Percentiles rank a stretch among this genome's conserved stretches.
Evolutionary conservation across 352 stramenopile species (phyloP).

Genomic region (Pythium vanterpoolii): DNA sequence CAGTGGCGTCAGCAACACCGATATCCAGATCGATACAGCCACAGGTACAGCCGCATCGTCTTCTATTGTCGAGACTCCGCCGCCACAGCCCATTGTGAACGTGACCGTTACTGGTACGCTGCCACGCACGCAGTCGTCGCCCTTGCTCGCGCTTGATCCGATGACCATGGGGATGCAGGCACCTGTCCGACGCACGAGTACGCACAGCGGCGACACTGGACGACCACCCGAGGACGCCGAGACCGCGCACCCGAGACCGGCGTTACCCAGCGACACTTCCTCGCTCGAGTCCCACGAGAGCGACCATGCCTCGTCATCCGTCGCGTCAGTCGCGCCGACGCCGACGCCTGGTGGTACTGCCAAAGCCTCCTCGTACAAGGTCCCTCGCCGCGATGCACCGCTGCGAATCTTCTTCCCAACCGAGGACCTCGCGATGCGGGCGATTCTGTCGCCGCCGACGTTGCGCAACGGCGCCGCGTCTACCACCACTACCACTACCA

Average conservation of each 20-base stretch:
- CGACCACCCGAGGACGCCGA: not conserved
- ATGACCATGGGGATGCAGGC: not conserved
- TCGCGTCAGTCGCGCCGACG: not conserved
- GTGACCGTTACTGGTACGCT: not conserved
- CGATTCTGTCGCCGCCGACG: conserved; percentile 44
- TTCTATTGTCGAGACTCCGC: not conserved
- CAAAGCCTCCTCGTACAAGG: conserved; percentile 15
- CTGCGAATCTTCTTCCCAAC: conserved; percentile 54
- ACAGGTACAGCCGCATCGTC: too few species aligned
- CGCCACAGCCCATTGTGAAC: not conserved
- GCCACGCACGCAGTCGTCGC: conserved; percentile 14
- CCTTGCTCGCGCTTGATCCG: not conserved
- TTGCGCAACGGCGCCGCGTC: not conserved
- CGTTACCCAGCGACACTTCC: conserved; percentile 4
- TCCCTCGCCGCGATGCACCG: not conserved
- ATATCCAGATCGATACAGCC: too few species aligned
- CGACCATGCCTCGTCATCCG: not conserved
- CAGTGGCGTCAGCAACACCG: not conserved
- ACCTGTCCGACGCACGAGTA: not conserved
- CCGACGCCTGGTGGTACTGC: not conserved
- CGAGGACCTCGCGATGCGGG: conserved; percentile 52
- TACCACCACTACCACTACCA: not conserved
- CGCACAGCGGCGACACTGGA: not conserved
- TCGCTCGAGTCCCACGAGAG: not conserved
- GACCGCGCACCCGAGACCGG: not conserved